Evolutionary conservation across 2,329 filamentous ascomycete species (phyloP).

Genomic region (Aspergillus flavus): DNA sequence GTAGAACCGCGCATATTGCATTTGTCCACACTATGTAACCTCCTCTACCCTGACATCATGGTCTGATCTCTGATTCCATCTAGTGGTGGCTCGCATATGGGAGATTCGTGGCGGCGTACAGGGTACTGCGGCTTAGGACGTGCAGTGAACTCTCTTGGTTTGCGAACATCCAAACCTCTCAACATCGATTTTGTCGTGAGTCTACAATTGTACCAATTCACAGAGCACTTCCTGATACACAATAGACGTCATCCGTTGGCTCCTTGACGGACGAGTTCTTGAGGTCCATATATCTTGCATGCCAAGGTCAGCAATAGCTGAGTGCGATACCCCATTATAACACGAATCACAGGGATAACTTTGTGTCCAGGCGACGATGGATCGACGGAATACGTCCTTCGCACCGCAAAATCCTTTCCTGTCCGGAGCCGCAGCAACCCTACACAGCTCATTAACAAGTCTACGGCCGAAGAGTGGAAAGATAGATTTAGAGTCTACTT

Average conservation of each 20-base stretch:
- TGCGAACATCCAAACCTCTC: constrained; percentile 58
- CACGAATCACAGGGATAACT: constrained; percentile 10
- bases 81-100: constrained; percentile 60
- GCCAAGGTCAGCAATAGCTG: constrained; percentile 49
- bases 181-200: constrained; percentile 74
- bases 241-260: constrained; percentile 77
- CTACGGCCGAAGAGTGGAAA: constrained; percentile 42
- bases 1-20: constrained; percentile 67
- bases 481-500: constrained; percentile 75
- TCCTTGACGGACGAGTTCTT: constrained; percentile 71
- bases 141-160: constrained; percentile 65
- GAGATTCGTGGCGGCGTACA: constrained; percentile 53
- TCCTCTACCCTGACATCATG: neutral
- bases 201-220: neutral
- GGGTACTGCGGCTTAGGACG: constrained; percentile 75
- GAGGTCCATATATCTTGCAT: constrained; percentile 59
- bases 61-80: constrained; percentile 10
- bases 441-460: constrained; percentile 43
- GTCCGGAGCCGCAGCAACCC: constrained; percentile 41
- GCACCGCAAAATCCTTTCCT: constrained; percentile 32
- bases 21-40: constrained; percentile 85
- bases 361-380: constrained; percentile 49
- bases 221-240: constrained; percentile 13
- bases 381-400: constrained; percentile 45
- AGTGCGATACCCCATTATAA: neutral